Evolutionary conservation across 2,329 filamentous ascomycete species (phyloP).

Genomic region (Colletotrichum tofieldiae): DNA sequence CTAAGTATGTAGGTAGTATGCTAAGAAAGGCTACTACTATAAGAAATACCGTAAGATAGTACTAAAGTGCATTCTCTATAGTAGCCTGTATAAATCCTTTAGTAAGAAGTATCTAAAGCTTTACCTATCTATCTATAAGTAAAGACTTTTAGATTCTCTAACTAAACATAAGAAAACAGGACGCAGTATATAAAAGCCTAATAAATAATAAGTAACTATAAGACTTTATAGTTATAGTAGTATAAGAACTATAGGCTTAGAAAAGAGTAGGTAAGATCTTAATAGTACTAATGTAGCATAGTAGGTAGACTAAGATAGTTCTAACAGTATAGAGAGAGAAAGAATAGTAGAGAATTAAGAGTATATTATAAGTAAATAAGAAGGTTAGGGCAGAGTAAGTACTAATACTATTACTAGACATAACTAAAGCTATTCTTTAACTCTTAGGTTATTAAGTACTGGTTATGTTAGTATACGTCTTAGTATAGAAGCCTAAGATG

Average conservation of each 20-base stretch:
- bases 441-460: background rate
- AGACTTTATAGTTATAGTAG: conserved; percentile 40
- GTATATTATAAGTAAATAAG: conserved; percentile 10
- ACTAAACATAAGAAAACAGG: conserved; percentile 43
- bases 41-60: background rate
- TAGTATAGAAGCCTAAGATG: background rate
- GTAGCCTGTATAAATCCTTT: conserved; percentile 45
- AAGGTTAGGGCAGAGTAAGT: background rate
- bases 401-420: background rate
- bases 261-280: conserved; percentile 40
- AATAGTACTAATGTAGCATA: conserved; percentile 43
- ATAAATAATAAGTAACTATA: conserved; percentile 44
- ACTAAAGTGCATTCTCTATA: conserved; percentile 43
- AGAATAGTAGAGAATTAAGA: conserved; percentile 30
- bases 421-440: background rate
- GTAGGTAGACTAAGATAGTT: conserved; percentile 42
- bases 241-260: conserved; percentile 42
- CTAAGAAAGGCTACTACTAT: background rate
- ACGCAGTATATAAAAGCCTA: conserved; percentile 42
- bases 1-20: conserved; percentile 3
- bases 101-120: conserved; percentile 46
- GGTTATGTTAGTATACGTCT: background rate
- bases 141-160: conserved; percentile 42
- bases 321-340: conserved; percentile 3
- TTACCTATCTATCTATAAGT: conserved; percentile 44